A percentile compares a stretch with the other conserved stretches of the same genome.
phyloP scores from a whole-genome alignment of 2,329 filamentous ascomycete genomes.

The Ambrosiella xylebori region DNA sequence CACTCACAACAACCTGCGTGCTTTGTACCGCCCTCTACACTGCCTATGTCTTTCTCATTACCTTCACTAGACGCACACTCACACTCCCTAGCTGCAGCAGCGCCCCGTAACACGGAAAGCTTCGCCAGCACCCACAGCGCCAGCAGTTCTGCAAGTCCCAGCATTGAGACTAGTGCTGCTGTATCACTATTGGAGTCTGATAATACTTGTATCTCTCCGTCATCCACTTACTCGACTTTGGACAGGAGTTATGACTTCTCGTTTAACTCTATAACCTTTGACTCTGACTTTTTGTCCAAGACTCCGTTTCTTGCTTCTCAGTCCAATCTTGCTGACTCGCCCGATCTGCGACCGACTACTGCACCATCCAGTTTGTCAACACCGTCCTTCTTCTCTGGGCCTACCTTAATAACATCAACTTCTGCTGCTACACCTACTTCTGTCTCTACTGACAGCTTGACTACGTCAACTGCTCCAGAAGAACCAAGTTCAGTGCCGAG shows the following conservation, averaged over 20 bases:
- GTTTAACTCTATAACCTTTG: constrained; percentile 11
- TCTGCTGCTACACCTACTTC: constrained; percentile 11
- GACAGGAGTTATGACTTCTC: constrained; percentile 9
- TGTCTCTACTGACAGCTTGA: neutral
- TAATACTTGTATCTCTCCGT: constrained; percentile 3
- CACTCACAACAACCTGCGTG: constrained; percentile 12
- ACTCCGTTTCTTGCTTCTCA: constrained; percentile 4
- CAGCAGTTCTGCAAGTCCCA: constrained; percentile 6
- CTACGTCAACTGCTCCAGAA: neutral
- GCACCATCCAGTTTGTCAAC: neutral
- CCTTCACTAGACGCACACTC: constrained; percentile 17
- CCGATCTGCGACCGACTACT: neutral
- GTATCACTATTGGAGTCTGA: neutral
- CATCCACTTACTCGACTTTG: constrained; percentile 5
- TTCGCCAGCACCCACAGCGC: neutral
- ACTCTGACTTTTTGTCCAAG: constrained; percentile 8
- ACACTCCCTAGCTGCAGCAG: constrained; percentile 13
- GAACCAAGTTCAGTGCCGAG: neutral
- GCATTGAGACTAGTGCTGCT: constrained; percentile 7
- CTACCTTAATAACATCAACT: neutral
- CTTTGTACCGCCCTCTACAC: constrained; percentile 19
- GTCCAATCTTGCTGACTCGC: constrained; percentile 1
- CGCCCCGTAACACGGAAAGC: neutral
- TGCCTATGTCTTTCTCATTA: constrained; percentile 15
- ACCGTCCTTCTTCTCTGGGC: neutral